phyloP scores from a whole-genome alignment of 352 stramenopile genomes.

The Peronosclerospora sorghi region DNA sequence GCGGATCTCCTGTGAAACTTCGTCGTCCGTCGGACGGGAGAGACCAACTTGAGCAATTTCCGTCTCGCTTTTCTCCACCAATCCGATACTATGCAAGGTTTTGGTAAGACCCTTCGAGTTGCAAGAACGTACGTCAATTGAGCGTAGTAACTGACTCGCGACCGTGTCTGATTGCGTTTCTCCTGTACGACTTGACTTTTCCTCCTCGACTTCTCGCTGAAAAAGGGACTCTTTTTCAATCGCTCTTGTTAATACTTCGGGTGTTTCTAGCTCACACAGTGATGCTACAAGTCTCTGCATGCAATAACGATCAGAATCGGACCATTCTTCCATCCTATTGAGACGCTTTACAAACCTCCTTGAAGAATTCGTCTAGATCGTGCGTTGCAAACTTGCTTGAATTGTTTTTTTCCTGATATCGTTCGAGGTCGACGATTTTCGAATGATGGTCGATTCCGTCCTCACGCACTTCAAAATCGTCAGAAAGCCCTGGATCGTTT shows the following conservation, averaged over 20 bases:
- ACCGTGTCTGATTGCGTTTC: constrained; percentile 2
- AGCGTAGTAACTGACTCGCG: constrained; percentile 1
- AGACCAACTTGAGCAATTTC: constrained; percentile 18
- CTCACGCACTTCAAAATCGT: constrained; percentile 2
- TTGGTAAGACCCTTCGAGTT: constrained; percentile 16
- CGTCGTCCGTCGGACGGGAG: constrained; percentile 32
- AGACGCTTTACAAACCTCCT: constrained; percentile 20
- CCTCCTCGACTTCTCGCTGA: constrained; percentile 15
- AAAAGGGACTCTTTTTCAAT: not conserved
- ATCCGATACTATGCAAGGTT: constrained; percentile 31
- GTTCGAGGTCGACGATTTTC: constrained; percentile 7
- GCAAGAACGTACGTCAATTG: constrained; percentile 15
- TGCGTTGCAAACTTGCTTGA: constrained; percentile 8
- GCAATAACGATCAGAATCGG: not conserved
- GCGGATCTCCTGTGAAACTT: constrained; percentile 56
- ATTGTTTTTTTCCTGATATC: constrained; percentile 10
- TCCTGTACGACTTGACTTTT: constrained; percentile 3
- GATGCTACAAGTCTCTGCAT: constrained; percentile 27
- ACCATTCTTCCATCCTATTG: not conserved
- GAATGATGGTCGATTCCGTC: constrained; percentile 3
- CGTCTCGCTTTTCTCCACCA: constrained; percentile 28
- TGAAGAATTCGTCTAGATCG: constrained; percentile 32
- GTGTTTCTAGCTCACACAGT: constrained; percentile 9
- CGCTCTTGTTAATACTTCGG: constrained; percentile 2
- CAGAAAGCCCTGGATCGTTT: constrained; percentile 5